These are phyloP conservation scores for Aphanomyces invadans DNA, from an alignment of 352 stramenopile genomes.

Conservation along the genomic window DNA sequence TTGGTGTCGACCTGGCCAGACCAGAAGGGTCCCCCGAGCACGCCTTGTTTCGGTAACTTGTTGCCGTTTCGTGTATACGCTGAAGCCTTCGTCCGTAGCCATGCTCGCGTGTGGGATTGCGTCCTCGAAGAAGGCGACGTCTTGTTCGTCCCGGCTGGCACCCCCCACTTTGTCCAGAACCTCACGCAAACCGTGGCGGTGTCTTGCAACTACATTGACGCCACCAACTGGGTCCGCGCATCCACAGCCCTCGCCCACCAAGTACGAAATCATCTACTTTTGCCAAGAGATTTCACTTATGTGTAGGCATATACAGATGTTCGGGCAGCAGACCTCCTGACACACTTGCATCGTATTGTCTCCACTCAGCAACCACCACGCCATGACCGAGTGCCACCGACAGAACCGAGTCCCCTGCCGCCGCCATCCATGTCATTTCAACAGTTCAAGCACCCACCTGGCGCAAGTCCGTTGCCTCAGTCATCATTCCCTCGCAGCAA, in stretches of 20 bases:
- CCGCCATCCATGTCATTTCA: background rate
- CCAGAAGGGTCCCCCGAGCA: background rate
- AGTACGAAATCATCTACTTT: constrained; percentile 5
- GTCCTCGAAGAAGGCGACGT: constrained; percentile 30
- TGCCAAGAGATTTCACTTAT: too few relatives aligned
- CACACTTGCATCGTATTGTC: background rate
- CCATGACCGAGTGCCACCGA: too few relatives aligned
- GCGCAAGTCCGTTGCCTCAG: background rate
- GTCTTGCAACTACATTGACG: constrained; percentile 34
- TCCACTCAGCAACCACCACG: background rate
- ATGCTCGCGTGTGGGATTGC: constrained; percentile 27
- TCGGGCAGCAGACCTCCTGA: background rate
- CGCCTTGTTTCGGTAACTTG: background rate
- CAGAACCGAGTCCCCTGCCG: too few relatives aligned
- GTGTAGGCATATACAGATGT: background rate
- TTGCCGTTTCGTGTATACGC: background rate
- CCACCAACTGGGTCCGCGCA: constrained; percentile 26
- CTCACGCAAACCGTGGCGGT: constrained; percentile 28
- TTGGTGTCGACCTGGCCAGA: constrained; percentile 25
- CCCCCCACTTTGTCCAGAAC: constrained; percentile 31
- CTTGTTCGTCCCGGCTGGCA: constrained; percentile 30
- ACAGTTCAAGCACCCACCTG: background rate
- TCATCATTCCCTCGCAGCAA: background rate
- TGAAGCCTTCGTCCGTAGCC: constrained; percentile 13
- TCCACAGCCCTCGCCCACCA: background rate